Evolutionary conservation across 1,139 yeast genomes (phyloP).

Genomic region (Torulaspora pretoriensis): DNA sequence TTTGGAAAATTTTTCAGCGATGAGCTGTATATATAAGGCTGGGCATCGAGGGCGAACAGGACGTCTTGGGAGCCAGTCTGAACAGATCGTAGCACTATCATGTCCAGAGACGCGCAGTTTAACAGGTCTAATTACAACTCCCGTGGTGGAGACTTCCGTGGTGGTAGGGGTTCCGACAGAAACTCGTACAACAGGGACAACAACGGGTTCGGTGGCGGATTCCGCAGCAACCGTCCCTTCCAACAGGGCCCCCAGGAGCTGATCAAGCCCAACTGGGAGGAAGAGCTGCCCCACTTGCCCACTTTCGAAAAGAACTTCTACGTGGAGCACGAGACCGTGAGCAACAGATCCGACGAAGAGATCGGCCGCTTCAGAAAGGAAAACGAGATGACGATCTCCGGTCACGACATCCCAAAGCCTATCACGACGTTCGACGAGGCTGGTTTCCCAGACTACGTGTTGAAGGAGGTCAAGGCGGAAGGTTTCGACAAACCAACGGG

Average conservation of each 20-base stretch:
- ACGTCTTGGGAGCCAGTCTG: too few relatives aligned
- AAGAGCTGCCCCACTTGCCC: slow-evolving; percentile 58
- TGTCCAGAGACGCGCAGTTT: slow-evolving; percentile 36
- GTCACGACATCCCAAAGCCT: slow-evolving; percentile 90
- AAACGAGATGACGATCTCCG: slow-evolving; percentile 80
- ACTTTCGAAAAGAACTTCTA: slow-evolving; percentile 94
- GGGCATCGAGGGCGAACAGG: slow-evolving; percentile 1
- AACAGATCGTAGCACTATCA: background rate
- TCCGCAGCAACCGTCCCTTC: slow-evolving; percentile 38
- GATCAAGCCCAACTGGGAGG: slow-evolving; percentile 74
- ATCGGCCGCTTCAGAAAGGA: slow-evolving; percentile 71
- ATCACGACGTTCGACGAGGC: slow-evolving; percentile 91
- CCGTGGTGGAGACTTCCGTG: slow-evolving; percentile 42
- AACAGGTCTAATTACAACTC: slow-evolving; percentile 34
- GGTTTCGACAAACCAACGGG: slow-evolving; percentile 94
- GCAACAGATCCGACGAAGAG: slow-evolving; percentile 69
- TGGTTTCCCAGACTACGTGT: slow-evolving; percentile 92
- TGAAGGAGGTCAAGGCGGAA: slow-evolving; percentile 81
- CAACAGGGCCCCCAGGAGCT: slow-evolving; percentile 45
- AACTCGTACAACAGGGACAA: slow-evolving; percentile 39
- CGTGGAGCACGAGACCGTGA: slow-evolving; percentile 74
- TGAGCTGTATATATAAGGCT: slow-evolving; percentile 1
- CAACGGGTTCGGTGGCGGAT: slow-evolving; percentile 32
- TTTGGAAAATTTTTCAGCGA: slow-evolving; percentile 10
- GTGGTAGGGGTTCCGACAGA: slow-evolving; percentile 40